Evolutionary conservation across 2,329 filamentous ascomycete species (phyloP), one percentile per base, ranked within the genome.

Genomic region (Aspergillus pseudoterreus): DNA sequence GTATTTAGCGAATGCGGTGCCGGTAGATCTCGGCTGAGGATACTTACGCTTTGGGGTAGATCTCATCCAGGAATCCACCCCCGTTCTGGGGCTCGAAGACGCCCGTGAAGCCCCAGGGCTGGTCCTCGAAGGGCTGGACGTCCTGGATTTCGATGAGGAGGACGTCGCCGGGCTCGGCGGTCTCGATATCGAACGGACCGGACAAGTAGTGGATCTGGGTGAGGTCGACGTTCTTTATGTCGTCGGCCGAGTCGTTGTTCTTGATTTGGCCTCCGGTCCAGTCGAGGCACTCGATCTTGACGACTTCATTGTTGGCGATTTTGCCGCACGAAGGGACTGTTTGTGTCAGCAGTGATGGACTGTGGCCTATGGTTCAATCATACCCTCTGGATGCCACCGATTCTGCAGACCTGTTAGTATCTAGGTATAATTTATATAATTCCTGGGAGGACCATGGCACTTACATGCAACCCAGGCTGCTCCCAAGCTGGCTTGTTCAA

Each of bases 281-380:
- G 73, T 95, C 90, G 6, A 94, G 77, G 64, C 92, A 96, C 77
- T 96, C 90, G 58, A 96, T 95, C 72, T 95, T 95, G 59, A 96
- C 91, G 0, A 88, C 88, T 73, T 96, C 92, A 27, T 86, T 86
- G 64, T 92, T 85, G 62, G 87, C 85, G 63, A 96, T 90, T 1
- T 80, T 83, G 30, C 79, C 87, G 46, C 79, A 80, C 50, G 81
- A 83, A 0, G 92, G 92, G 47, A 95, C 89, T 38, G 21, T 30
- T 12, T 2, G 15, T 19, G 21, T 6, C 19, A 49, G 19, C 9
- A 9, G 36, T 14, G 5, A 19, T n/a, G 19, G 32, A 22, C 22
- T 22, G 19, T 33, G 30, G 21, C 41, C 9, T 24, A 9, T 9
- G 22, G 17, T 11, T 35, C n/a, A 17, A 11, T 65, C 78, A 47